Evolutionary conservation across 164 flowering plant species (phyloP).

Genomic region (Magnolia officinalis): DNA sequence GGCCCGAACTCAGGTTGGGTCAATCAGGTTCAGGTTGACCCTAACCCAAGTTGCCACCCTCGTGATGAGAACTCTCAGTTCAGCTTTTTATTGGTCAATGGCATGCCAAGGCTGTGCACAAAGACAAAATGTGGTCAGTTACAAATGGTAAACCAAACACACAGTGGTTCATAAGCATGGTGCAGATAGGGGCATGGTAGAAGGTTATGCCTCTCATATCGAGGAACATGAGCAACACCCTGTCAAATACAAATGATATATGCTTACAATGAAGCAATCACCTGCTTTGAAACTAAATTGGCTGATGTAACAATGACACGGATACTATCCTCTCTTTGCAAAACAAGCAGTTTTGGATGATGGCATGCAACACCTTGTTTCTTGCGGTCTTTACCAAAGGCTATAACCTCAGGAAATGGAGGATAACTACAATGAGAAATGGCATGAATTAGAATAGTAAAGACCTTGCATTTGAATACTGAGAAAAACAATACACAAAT

Average conservation of each 20-base stretch:
- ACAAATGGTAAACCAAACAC: background rate
- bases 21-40: too few relatives aligned
- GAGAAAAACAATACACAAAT: background rate
- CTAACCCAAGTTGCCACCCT: too few relatives aligned
- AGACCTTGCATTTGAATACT: background rate
- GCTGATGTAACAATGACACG: constrained; percentile 86
- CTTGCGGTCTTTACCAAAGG: constrained; percentile 70
- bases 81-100: background rate
- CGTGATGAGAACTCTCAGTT: background rate
- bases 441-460: constrained; percentile 1
- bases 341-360: constrained; percentile 83
- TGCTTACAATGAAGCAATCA: constrained; percentile 16
- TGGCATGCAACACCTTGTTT: constrained; percentile 86
- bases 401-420: constrained; percentile 77
- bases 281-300: constrained; percentile 83
- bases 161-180: background rate
- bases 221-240: background rate
- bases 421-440: constrained; percentile 54
- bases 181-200: background rate
- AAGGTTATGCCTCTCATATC: background rate
- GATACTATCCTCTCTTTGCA: constrained; percentile 68
- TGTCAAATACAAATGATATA: background rate
- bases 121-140: background rate
- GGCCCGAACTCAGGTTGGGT: too few relatives aligned
- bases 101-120: too few relatives aligned